A percentile compares a stretch with the other conserved stretches of the same genome.
Conservation (phyloP, 768 basidiomycete genomes). For the Chiua virens region DNA sequence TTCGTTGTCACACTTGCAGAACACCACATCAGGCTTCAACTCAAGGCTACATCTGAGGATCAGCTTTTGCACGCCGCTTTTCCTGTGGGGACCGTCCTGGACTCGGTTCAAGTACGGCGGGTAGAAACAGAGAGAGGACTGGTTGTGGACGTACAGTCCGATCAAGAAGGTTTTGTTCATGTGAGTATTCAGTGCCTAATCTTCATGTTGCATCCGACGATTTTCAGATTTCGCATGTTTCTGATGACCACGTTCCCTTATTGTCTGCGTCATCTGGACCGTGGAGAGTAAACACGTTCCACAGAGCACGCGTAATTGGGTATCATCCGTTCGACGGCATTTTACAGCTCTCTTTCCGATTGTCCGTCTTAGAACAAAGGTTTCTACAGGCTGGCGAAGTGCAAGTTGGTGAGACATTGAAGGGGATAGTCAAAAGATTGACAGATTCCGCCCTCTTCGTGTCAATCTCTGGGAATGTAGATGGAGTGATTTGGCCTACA, state of each 20-base stretch:
- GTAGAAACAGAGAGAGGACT: conserved; percentile 85
- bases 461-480: conserved; percentile 81
- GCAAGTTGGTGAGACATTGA: conserved; percentile 81
- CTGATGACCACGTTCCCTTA: conserved; percentile 87
- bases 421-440: conserved; percentile 84
- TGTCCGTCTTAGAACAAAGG: conserved; percentile 79
- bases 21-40: conserved; percentile 62
- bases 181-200: conserved; percentile 47
- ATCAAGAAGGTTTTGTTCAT: conserved; percentile 80
- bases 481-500: conserved; percentile 91
- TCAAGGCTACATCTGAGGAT: conserved; percentile 34
- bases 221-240: conserved; percentile 85
- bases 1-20: conserved; percentile 79
- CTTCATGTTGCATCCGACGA: conserved; percentile 1
- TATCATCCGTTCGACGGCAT: conserved; percentile 84
- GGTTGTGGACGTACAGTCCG: conserved; percentile 61
- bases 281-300: conserved; percentile 78
- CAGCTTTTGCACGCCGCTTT: conserved; percentile 53
- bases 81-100: conserved; percentile 72
- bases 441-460: conserved; percentile 82
- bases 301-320: conserved; percentile 85
- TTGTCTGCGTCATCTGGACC: conserved; percentile 68
- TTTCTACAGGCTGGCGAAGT: conserved; percentile 84
- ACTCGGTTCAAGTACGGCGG: conserved; percentile 67
- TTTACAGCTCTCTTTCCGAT: conserved; percentile 82